A percentile compares a stretch with the other conserved stretches of the same genome.
Conservation (phyloP, 495 filamentous ascomycete species). For the Diplogelasinospora grovesii region DNA sequence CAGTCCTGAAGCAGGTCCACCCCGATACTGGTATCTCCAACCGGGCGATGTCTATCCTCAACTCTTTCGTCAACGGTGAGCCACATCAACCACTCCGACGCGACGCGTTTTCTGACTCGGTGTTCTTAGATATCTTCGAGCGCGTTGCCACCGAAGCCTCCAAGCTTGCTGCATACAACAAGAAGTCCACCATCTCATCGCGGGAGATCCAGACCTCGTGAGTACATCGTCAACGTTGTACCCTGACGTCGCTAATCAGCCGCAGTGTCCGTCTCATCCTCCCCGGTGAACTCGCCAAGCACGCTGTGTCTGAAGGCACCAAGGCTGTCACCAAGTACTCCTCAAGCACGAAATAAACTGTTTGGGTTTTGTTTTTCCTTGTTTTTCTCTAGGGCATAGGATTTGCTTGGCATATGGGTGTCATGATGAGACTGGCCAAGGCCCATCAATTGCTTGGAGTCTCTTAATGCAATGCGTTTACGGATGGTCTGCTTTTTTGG, state of each 20-base stretch:
- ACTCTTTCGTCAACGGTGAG: slow-evolving; percentile 99
- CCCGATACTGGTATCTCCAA: slow-evolving; percentile 99
- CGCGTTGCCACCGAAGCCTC: slow-evolving; percentile 97
- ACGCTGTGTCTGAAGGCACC: slow-evolving; percentile 98
- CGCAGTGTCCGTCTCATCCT: slow-evolving; percentile 85
- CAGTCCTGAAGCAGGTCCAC: slow-evolving; percentile 99
- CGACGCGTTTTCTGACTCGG: slow-evolving; percentile 26
- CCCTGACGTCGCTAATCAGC: slow-evolving; percentile 8
- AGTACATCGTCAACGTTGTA: slow-evolving; percentile 19
- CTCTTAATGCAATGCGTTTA: slow-evolving; percentile 77
- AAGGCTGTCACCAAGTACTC: slow-evolving; percentile 99
- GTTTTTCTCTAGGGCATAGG: slow-evolving; percentile 41
- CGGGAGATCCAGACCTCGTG: slow-evolving; percentile 98
- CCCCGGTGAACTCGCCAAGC: slow-evolving; percentile 97
- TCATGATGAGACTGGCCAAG: slow-evolving; percentile 57
- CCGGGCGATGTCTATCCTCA: slow-evolving; percentile 98
- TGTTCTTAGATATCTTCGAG: slow-evolving; percentile 86
- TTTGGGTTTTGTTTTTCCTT: slow-evolving; percentile 34
- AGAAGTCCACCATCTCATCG: slow-evolving; percentile 99
- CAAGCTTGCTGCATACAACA: slow-evolving; percentile 99
- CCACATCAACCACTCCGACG: slow-evolving; percentile 10
- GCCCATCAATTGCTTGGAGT: slow-evolving; percentile 57
- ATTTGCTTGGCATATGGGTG: slow-evolving; percentile 50
- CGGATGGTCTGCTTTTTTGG: slow-evolving; percentile 75
- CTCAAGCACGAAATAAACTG: slow-evolving; percentile 92